phyloP scores from a whole-genome alignment of 2,329 filamentous ascomycete species.

The Aspergillus jensenii region DNA sequence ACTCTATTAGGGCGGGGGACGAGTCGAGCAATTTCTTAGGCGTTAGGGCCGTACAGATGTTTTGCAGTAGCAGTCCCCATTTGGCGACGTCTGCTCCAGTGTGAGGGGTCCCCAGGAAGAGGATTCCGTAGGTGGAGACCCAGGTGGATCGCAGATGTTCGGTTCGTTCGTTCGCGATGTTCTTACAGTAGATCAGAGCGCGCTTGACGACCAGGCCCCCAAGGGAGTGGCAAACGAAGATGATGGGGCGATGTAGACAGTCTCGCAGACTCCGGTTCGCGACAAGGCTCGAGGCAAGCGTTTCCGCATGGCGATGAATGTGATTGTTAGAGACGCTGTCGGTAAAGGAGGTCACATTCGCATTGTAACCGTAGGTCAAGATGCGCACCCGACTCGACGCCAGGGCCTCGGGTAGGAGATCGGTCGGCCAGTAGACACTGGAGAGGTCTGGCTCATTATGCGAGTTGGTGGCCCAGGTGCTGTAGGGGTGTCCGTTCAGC shows the following conservation, averaged over 20 bases:
- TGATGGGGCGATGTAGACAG: conserved; percentile 62
- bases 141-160: conserved; percentile 68
- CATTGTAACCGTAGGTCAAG: conserved; percentile 73
- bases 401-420: conserved; percentile 65
- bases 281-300: conserved; percentile 62
- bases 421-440: conserved; percentile 66
- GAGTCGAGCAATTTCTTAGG: conserved; percentile 67
- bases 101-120: conserved; percentile 77
- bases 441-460: conserved; percentile 14
- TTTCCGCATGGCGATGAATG: conserved; percentile 71
- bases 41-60: conserved; percentile 64
- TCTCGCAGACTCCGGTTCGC: conserved; percentile 52
- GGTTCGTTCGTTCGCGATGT: conserved; percentile 57
- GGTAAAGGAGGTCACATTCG: conserved; percentile 56
- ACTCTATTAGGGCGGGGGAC: conserved; percentile 66
- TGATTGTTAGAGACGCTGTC: conserved; percentile 62
- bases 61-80: conserved; percentile 67
- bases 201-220: conserved; percentile 72
- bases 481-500: conserved; percentile 63
- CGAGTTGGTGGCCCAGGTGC: conserved; percentile 56
- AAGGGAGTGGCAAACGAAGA: conserved; percentile 73
- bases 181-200: conserved; percentile 66
- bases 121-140: conserved; percentile 71
- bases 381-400: conserved; percentile 61
- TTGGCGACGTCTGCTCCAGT: conserved; percentile 66